phyloP scores from a whole-genome alignment of 306 rosid species.

The Trifolium subterraneum region DNA sequence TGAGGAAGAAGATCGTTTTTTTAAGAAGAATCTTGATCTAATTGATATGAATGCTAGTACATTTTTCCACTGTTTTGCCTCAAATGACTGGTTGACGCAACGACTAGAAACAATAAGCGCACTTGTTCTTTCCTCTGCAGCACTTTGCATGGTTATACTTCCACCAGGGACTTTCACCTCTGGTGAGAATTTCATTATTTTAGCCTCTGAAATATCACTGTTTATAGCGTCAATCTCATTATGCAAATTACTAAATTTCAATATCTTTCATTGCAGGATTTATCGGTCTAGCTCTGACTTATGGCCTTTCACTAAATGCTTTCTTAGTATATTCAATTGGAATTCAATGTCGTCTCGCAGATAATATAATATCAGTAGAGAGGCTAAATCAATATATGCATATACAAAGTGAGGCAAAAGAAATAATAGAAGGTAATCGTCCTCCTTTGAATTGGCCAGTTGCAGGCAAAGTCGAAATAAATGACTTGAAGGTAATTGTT shows the following conservation, averaged over 20 bases:
- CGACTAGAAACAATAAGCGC: slow-evolving; percentile 66
- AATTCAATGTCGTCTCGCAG: slow-evolving; percentile 66
- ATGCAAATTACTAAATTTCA: slow-evolving; percentile 11
- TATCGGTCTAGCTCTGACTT: slow-evolving; percentile 82
- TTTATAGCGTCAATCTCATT: not conserved
- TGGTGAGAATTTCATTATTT: slow-evolving; percentile 45
- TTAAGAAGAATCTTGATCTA: slow-evolving; percentile 61
- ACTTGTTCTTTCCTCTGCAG: slow-evolving; percentile 55
- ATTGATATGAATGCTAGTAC: slow-evolving; percentile 72
- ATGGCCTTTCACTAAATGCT: slow-evolving; percentile 72
- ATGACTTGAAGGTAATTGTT: slow-evolving; percentile 58
- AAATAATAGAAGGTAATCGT: not conserved
- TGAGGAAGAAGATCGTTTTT: slow-evolving; percentile 60
- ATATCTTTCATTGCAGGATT: slow-evolving; percentile 51
- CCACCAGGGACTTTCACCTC: slow-evolving; percentile 67
- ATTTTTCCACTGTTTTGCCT: slow-evolving; percentile 61
- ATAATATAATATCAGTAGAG: slow-evolving; percentile 77
- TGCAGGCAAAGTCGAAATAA: not conserved
- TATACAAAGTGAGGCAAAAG: not conserved
- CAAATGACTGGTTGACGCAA: slow-evolving; percentile 75
- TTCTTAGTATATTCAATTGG: slow-evolving; percentile 63
- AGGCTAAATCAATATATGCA: slow-evolving; percentile 76
- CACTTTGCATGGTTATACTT: slow-evolving; percentile 62
- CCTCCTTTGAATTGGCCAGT: not conserved
- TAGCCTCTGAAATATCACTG: too few species aligned